Base-by-base conservation (phyloP, 257 asterid species). In the Anisodus tanguticus region DNA sequence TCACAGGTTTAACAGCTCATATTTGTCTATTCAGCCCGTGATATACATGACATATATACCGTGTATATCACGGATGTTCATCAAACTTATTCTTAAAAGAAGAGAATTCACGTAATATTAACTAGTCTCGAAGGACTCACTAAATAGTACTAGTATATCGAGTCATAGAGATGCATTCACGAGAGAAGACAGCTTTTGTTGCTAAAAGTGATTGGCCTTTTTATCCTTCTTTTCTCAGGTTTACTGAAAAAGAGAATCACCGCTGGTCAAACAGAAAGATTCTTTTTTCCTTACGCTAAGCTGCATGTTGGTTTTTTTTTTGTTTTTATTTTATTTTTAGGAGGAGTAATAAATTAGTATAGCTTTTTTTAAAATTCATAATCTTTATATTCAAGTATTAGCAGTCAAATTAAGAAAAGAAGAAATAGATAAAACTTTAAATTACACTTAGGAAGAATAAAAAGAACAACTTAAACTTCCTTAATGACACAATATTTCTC, bases 131-230 rank as follows among this genome's bases (percentile, higher is more conserved):
- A 47, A 76, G 26, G 22, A 51, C 43, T 26, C 2, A 6, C 62
- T 22, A 74, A 49, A 22, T 22, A 22, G 26, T 22, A 22, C 26
- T 22, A 22, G 26, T 74, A 35, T 8, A 35, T n/a, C 2, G 1
- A 31, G n/a, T 74, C 62, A 74, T 3, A 49, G 59, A 4, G 26
- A 19, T 17, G 66, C 31, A 59, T 59, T 17, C 19, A 57, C 7
- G 45, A 4, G 16, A 76, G 81, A 51, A 49, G 45, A 53, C 64
- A 4, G 64, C 66, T 53, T 77, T 77, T 77, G 49, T 1, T 77
- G n/a, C 66, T 13, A 77, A 77, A 69, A 77, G 82, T 53, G 8
- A 31, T 26, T 31, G 49, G 31, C 82, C 82, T 77, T 53, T 77
- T 31, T 51, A 41, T 51, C 59, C 12, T 22, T 43, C 41, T 26